Base-by-base conservation (phyloP, 1,139 yeast genomes). In the Taiozyma sp. region DNA sequence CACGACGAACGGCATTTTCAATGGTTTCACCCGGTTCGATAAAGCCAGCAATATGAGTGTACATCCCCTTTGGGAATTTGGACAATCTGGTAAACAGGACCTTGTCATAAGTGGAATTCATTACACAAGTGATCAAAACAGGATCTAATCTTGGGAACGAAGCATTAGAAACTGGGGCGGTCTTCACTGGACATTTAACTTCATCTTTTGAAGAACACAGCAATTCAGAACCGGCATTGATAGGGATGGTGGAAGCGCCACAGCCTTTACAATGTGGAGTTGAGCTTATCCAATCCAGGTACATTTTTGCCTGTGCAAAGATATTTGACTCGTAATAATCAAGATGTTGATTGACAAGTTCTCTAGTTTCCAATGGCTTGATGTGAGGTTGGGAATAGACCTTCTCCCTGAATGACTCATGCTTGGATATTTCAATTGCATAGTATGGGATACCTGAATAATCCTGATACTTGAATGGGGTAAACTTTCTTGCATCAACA, bases 11-110 rank as follows among this genome's bases (percentile, higher is more conserved):
- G 12, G 97, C 95, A 47, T 83, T 85, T 67, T 92, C 98, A 23
- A 92, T 83, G 1, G 96, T 84, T 69, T 92, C 99, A 36, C 92
- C 89, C 0, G 97, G 97, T 68, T 92, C 99, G 80, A 93, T 83
- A 66, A 92, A 92, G 3, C 99, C 99, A 1, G 98, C 96, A 49
- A 96, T 80, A 63, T 96, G 87, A 5, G 96, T 79, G 69, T 85
- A 92, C 80, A 87, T 79, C 43, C 70, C 71, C 44, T 57, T 61
- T 9, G 79, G 76, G 57, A 73, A 74, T 51, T 93, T 73, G 54
- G 77, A 79, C 53, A 80, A 78, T 53, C 88, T 76, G 4, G 96
- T 96, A 29, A 92, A 73, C 44, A 93, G 76, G 16, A 90, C 75
- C 65, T 84, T 82, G 50, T 82, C 71, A 30, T 83, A 79, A 38